A percentile compares a stretch with the other conserved stretches of the same genome.
phyloP scores from a whole-genome alignment of 768 basidiomycete genomes.

The Harrya chromipes region DNA sequence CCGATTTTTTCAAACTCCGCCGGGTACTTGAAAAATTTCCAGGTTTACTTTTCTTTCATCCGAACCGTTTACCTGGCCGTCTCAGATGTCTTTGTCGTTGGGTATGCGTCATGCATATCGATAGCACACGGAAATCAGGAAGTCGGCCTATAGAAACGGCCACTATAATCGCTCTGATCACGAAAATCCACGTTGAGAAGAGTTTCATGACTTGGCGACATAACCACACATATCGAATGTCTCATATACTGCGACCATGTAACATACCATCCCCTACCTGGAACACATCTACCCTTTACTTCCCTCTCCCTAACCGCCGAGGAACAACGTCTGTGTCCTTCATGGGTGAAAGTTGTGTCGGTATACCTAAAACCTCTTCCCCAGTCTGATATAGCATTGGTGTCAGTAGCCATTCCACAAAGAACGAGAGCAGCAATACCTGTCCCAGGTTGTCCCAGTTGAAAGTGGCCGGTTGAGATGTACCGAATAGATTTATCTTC shows the following conservation, averaged over 20 bases:
- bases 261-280: background rate
- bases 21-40: background rate
- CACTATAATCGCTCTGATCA: constrained; percentile 85
- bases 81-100: constrained; percentile 44
- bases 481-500: constrained; percentile 61
- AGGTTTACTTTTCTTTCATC: constrained; percentile 8
- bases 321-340: constrained; percentile 54
- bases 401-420: background rate
- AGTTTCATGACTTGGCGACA: constrained; percentile 86
- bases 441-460: constrained; percentile 44
- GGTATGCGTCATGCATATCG: constrained; percentile 61
- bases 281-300: constrained; percentile 19
- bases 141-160: constrained; percentile 55
- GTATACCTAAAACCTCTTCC: constrained; percentile 52
- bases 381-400: constrained; percentile 23
- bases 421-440: constrained; percentile 26
- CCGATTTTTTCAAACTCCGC: constrained; percentile 26
- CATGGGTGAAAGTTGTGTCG: constrained; percentile 63
- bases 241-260: background rate
- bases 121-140: constrained; percentile 39
- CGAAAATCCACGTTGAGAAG: constrained; percentile 64
- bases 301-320: constrained; percentile 34
- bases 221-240: background rate
- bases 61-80: constrained; percentile 42
- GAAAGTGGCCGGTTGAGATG: constrained; percentile 39